A percentile compares a stretch with the other conserved stretches of the same genome.
Conservation (phyloP, 306 rosid genomes). For the Lathyrus aphaca region DNA sequence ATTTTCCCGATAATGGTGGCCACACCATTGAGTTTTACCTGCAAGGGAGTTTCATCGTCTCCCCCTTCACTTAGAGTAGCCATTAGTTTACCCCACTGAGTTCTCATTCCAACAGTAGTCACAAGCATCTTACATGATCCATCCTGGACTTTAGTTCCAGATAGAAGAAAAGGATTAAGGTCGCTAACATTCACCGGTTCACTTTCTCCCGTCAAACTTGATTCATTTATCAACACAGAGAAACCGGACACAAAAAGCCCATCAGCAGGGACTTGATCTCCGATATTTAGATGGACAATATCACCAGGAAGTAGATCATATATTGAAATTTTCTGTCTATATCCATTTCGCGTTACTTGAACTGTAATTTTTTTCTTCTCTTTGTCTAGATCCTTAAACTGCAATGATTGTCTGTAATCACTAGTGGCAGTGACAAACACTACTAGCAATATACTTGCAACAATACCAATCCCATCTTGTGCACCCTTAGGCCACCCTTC, state of each 20-base stretch:
- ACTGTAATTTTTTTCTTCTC: conserved; percentile 91
- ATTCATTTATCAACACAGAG: conserved; percentile 86
- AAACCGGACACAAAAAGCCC: conserved; percentile 87
- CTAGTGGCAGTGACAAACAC: conserved; percentile 95
- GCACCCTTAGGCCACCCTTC: conserved; percentile 99
- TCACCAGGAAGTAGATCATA: conserved; percentile 96
- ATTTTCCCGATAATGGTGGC: conserved; percentile 98
- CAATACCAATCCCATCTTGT: conserved; percentile 97
- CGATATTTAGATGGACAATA: conserved; percentile 84
- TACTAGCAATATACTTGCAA: conserved; percentile 96
- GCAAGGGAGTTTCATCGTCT: conserved; percentile 98
- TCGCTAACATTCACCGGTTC: conserved; percentile 76
- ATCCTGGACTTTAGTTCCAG: conserved; percentile 98
- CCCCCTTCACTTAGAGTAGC: conserved; percentile 99
- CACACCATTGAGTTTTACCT: conserved; percentile 98
- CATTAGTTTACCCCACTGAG: conserved; percentile 98
- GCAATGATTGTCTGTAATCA: conserved; percentile 92
- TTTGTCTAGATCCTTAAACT: conserved; percentile 93
- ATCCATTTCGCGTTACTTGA: conserved; percentile 82
- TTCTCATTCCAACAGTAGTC: conserved; percentile 98
- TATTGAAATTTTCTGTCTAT: conserved; percentile 89
- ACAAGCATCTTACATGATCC: conserved; percentile 98
- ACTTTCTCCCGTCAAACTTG: conserved; percentile 98
- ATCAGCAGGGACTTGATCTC: conserved; percentile 98
- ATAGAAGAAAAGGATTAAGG: conserved; percentile 80